These are phyloP conservation scores for Hyphopichia pseudoburtonii DNA, from an alignment of 1,139 yeast genomes.

Conservation along the genomic window DNA sequence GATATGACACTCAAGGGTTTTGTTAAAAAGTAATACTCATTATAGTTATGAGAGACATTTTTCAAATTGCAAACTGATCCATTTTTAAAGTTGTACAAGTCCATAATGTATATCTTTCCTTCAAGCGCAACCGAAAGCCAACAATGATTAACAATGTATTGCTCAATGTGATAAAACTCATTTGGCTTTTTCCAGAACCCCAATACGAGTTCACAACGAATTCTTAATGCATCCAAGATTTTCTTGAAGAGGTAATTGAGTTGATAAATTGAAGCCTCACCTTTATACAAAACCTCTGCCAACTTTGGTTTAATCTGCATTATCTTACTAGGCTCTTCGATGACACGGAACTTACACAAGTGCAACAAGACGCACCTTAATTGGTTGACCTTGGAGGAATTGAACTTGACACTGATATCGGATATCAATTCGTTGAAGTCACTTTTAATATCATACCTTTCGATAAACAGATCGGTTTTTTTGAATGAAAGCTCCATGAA, in stretches of 20 bases:
- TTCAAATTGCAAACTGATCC: conserved; percentile 39
- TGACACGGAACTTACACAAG: conserved; percentile 38
- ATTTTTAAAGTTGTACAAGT: conserved; percentile 42
- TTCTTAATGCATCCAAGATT: conserved; percentile 67
- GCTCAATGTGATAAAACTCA: conserved; percentile 51
- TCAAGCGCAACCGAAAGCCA: conserved; percentile 83
- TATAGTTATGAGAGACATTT: conserved; percentile 19
- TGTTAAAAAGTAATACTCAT: conserved; percentile 72
- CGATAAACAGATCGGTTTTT: conserved; percentile 36
- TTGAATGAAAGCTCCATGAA: conserved; percentile 16
- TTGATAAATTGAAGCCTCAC: conserved; percentile 64
- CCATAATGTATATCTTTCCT: conserved; percentile 78
- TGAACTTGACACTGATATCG: conserved; percentile 45
- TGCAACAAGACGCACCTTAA: conserved; percentile 41
- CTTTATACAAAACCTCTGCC: conserved; percentile 34
- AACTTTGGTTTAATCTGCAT: conserved; percentile 44
- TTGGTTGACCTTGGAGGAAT: conserved; percentile 33
- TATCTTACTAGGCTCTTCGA: conserved; percentile 39
- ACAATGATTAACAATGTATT: conserved; percentile 71
- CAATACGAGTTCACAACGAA: conserved; percentile 72
- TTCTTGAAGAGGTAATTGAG: conserved; percentile 73
- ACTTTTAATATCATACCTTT: conserved; percentile 24
- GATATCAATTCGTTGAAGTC: conserved; percentile 47
- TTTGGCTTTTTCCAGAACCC: conserved; percentile 86
- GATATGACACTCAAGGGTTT: conserved; percentile 74